Conservation (phyloP, 2,329 filamentous ascomycete species). For the Penicillium hordei region DNA sequence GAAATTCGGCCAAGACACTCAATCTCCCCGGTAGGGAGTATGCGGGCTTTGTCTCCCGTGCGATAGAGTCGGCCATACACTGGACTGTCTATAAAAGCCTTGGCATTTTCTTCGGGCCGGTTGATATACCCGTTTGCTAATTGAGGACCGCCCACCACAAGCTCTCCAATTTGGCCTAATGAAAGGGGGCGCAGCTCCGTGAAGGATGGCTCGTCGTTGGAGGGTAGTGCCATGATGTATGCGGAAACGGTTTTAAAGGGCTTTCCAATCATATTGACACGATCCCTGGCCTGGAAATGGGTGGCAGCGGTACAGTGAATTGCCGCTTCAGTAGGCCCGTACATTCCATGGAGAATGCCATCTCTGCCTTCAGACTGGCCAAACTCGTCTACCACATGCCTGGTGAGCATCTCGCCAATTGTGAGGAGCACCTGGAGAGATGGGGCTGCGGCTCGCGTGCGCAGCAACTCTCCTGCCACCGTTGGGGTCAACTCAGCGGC, state of each 20-base stretch:
- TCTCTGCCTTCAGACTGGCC: conserved; percentile 55
- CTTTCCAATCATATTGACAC: conserved; percentile 69
- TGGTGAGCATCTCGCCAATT: conserved; percentile 90
- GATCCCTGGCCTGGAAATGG: conserved; percentile 56
- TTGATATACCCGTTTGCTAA: conserved; percentile 81
- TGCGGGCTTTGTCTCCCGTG: conserved; percentile 78
- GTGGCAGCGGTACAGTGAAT: conserved; percentile 84
- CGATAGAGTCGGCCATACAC: conserved; percentile 71
- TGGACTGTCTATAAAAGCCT: conserved; percentile 67
- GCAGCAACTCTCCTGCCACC: conserved; percentile 74
- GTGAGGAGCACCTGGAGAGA: conserved; percentile 71
- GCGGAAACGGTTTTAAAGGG: conserved; percentile 80
- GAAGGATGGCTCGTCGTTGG: conserved; percentile 21
- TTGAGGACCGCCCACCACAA: conserved; percentile 78
- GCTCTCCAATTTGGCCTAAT: conserved; percentile 69
- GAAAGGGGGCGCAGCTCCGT: conserved; percentile 57
- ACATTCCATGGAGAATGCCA: conserved; percentile 86
- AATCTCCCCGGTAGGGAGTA: conserved; percentile 67
- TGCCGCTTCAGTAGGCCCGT: conserved; percentile 86
- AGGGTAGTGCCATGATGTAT: conserved; percentile 61
- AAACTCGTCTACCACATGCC: conserved; percentile 74
- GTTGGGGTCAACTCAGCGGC: conserved; percentile 88
- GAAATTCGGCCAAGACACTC: conserved; percentile 80
- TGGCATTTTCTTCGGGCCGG: conserved; percentile 69
- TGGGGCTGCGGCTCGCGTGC: conserved; percentile 66